Evolutionary conservation across 345 rosid species (phyloP), one percentile per base, ranked within the genome.

Genomic region (Eutrema heterophyllum): DNA sequence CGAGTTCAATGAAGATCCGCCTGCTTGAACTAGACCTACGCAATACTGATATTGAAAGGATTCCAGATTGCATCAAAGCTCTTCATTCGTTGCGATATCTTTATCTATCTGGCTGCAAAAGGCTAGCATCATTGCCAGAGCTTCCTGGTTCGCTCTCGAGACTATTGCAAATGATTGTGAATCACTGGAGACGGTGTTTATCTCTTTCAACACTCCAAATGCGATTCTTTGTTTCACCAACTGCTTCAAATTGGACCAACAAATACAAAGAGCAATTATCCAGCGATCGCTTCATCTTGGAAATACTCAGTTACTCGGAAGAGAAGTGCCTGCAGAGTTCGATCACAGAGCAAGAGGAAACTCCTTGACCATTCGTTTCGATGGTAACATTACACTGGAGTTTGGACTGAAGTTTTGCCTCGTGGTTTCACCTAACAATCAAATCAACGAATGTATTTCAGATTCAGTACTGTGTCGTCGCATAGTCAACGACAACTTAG

Each of bases 31-130:
- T 65, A 36, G 0, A 12, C 3, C 13, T 50, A 35, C 7, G 35
- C 9, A 0, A 2, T 8, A 1, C 33, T 35, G 24, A 50, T 65
- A 33, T 49, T 4, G 58, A 65, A 27, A 27, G 4, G 30, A 27
- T 27, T 27, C 30, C 30, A 27, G 30, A 27, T 27, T 27, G 30
- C 30, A 50, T 71, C 11, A 32, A 35, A 35, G 70, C 4, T 46
- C 43, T 64, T 46, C 43, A 10, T 46, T 0, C 0, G 5, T 6
- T 64, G 45, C 0, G 0, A 0, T 0, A 0, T 0, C 43, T 64
- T 5, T 0, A 0, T 16, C 11, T 64, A 41, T 3, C 0, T 64
- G 16, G 50, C 6, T 64, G 68, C 70, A 65, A 3, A 32, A 32
- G 7, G 46, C 69, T 64, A 4, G 0, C 2, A 48, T 64, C 44